Base-by-base conservation (phyloP, 768 basidiomycete species). In the Leccinellum rugosiceps region DNA sequence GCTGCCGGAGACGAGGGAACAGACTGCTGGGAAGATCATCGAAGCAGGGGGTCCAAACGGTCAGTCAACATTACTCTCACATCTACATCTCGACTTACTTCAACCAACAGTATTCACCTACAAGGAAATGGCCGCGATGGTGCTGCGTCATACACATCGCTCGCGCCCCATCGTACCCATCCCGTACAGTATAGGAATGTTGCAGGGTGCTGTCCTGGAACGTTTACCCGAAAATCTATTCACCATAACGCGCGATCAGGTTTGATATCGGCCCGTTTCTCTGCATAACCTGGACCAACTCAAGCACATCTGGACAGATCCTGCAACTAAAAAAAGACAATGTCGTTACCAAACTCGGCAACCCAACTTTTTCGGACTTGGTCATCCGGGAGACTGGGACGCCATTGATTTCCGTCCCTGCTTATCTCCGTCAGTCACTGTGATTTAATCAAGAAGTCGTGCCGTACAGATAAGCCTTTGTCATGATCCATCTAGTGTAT, bases 221-320 rank as follows among this genome's bases (percentile, higher is more conserved):
- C 76, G 71, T 55, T 72, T 90, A 11, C 90, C 88, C 1, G 67
- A 74, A 17, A 87, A 81, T 57, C 61, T 88, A 19, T 85, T 90
- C 59, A 90, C 89, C 0, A 63, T 91, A 17, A 89, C 90, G 14
- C 77, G 82, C 32, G 81, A 81, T 58, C 88, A 91, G 77, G 89
- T 88, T 53, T 25, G 14, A 25, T 49, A 2, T 30, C 26, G 15
- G 9, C 26, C 6, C 21, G 21, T 48, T 30, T 49, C 13, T 50
- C 44, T 48, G 38, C 35, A 17, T 35, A 9, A 17, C 15, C 23
- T 17, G 21, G 3, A 47, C 13, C 32, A 25, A 7, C 51, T 63
- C 21, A 46, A 46, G 9, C 30, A 44, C 50, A 34, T 52, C 17
- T 52, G 47, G 50, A n/a, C 52, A 88, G 87, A 75, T 88, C 41